Conservation (phyloP, 1,139 yeast species). For the Geotrichum reessii region DNA sequence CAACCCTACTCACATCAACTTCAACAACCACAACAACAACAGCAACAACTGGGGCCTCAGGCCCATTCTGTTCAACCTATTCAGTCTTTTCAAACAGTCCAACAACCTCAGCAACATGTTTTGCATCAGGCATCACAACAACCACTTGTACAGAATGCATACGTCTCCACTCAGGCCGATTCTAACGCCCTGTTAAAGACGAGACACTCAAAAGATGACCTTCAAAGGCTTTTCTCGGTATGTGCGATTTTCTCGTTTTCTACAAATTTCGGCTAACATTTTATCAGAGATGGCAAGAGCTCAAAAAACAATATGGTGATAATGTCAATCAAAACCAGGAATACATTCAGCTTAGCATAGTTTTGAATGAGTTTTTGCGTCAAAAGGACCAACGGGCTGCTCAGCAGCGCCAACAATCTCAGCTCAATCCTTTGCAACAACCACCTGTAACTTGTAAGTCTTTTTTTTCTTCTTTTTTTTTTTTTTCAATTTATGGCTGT, state of each 20-base stretch:
- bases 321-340: constrained; percentile 37
- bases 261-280: not conserved
- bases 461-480: not conserved
- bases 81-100: not conserved
- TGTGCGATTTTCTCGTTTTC: not conserved
- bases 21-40: no score
- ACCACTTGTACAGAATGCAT: not conserved
- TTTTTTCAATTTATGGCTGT: not conserved
- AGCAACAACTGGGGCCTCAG: constrained; percentile 5
- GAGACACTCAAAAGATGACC: constrained; percentile 7
- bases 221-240: constrained; percentile 1
- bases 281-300: constrained; percentile 33
- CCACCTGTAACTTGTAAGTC: constrained; percentile 2
- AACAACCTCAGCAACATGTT: not conserved
- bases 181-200: not conserved
- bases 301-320: constrained; percentile 32
- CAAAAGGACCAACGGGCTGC: constrained; percentile 35
- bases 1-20: constrained; percentile 9
- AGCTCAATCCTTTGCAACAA: constrained; percentile 23
- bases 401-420: constrained; percentile 48
- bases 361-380: constrained; percentile 29
- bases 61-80: not conserved
- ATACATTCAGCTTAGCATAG: constrained; percentile 30
- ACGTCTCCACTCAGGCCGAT: not conserved
- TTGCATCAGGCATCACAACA: not conserved